Conservation (phyloP, 139 green algal genomes). For the Volvox africanus region DNA sequence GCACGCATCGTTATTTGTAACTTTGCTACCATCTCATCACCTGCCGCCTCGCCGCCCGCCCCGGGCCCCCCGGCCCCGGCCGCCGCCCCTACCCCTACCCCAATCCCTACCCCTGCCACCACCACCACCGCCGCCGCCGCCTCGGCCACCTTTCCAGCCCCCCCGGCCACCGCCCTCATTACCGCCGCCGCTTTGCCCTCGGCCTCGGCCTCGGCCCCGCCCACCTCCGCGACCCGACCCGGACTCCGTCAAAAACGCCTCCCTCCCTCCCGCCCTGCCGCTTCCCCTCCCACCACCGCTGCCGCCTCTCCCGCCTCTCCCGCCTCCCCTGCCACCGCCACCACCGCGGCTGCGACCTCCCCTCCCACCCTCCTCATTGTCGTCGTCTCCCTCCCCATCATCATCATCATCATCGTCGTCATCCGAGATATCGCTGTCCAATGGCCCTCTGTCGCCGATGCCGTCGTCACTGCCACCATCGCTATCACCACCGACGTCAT, state of each 20-base stretch:
- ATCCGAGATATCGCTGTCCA: background rate
- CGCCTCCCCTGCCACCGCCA: background rate
- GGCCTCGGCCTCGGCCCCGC: background rate
- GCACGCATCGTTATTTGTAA: no score
- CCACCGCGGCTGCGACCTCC: background rate
- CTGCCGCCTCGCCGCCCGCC: background rate
- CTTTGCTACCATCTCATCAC: no score
- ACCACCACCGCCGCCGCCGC: background rate
- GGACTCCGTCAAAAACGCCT: no score
- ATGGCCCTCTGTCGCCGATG: background rate
- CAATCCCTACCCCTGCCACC: background rate
- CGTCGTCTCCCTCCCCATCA: background rate
- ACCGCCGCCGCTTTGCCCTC: background rate
- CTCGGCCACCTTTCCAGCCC: background rate
- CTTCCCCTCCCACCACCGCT: background rate
- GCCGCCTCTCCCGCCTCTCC: background rate
- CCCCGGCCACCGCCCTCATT: background rate
- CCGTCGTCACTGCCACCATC: no score
- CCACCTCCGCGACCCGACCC: background rate
- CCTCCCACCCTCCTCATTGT: slow-evolving; percentile 7
- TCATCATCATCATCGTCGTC: background rate
- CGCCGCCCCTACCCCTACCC: background rate
- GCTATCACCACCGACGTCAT: background rate
- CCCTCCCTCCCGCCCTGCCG: background rate
- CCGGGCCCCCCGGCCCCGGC: background rate